Percentiles rank a stretch among this genome's conserved stretches.
Conservation (phyloP, 257 asterid species). For the Cruciata laevipes region DNA sequence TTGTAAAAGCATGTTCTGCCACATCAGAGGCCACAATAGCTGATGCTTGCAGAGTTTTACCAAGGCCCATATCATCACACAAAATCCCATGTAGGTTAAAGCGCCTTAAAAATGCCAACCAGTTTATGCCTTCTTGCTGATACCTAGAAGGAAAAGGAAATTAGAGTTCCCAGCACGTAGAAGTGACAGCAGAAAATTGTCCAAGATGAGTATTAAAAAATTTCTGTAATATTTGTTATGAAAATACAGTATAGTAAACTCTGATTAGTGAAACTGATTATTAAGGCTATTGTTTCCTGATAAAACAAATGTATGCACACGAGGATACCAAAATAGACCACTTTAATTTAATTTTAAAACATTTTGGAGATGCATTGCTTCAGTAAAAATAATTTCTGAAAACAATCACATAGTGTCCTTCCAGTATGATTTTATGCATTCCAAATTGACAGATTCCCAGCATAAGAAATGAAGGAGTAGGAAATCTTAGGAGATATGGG, state of each 20-base stretch:
- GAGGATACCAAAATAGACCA: neutral
- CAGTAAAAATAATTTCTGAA: neutral
- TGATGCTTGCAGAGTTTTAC: slow-evolving; percentile 98
- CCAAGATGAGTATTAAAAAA: neutral
- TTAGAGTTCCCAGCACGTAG: no score
- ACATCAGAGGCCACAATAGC: slow-evolving; percentile 91
- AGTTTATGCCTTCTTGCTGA: slow-evolving; percentile 99
- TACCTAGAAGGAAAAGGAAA: slow-evolving; percentile 52
- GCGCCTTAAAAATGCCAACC: slow-evolving; percentile 91
- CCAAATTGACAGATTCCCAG: neutral
- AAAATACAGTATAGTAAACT: neutral
- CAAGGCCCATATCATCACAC: slow-evolving; percentile 99
- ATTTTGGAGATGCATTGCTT: neutral
- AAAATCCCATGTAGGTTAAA: slow-evolving; percentile 95
- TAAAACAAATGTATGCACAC: neutral
- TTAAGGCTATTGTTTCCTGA: neutral
- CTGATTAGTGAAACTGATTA: neutral
- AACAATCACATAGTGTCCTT: neutral
- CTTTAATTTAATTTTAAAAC: neutral
- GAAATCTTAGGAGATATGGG: neutral
- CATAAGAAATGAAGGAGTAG: neutral
- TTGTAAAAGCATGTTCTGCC: slow-evolving; percentile 70
- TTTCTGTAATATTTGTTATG: no score
- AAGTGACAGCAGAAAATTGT: neutral
- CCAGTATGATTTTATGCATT: neutral